phyloP scores from a whole-genome alignment of 129 eudicot genomes.

The Arctium minus region DNA sequence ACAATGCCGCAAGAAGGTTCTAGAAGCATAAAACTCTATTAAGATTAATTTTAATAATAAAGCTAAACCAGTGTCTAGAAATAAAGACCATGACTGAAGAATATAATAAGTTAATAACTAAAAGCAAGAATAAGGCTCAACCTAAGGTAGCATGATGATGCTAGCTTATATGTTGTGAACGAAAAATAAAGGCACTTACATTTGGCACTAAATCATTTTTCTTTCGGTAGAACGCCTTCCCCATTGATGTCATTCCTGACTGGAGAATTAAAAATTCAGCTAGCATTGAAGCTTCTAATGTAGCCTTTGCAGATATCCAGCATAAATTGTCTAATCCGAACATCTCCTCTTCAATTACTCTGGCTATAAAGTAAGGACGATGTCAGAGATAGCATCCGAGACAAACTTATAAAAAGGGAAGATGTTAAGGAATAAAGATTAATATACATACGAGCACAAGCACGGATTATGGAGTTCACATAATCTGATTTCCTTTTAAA shows the following conservation, averaged over 20 bases:
- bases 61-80: background rate
- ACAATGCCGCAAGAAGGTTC: background rate
- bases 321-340: conserved; percentile 89
- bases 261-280: conserved; percentile 70
- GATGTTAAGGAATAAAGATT: background rate
- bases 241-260: conserved; percentile 91
- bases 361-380: conserved; percentile 43
- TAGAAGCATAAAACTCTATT: background rate
- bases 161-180: background rate
- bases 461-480: conserved; percentile 70
- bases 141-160: background rate
- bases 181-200: conserved; percentile 37
- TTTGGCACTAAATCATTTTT: conserved; percentile 78
- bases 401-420: background rate
- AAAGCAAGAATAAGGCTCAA: background rate
- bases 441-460: conserved; percentile 89
- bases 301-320: conserved; percentile 89
- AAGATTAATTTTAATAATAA: background rate
- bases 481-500: conserved; percentile 71
- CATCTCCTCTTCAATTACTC: conserved; percentile 96
- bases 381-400: background rate
- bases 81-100: background rate
- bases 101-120: background rate
- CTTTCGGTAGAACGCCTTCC: conserved; percentile 72
- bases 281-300: conserved; percentile 71